phyloP scores from a whole-genome alignment of 768 basidiomycete species.

The Podaxis pistillaris region DNA sequence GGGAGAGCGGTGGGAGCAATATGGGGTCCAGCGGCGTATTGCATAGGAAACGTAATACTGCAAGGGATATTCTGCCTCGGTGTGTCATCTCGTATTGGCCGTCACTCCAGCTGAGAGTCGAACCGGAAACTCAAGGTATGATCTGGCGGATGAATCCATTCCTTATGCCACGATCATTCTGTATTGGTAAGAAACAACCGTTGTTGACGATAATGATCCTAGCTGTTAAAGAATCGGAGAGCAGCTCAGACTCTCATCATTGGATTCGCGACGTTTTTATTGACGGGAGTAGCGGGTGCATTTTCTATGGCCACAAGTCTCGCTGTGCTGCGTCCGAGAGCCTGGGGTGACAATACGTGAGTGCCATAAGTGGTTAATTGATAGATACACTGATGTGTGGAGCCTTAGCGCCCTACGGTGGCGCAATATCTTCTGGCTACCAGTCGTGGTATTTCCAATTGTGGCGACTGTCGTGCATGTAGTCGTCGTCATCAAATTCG shows the following conservation, averaged over 20 bases:
- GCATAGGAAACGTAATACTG: slow-evolving; percentile 46
- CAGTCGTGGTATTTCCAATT: slow-evolving; percentile 49
- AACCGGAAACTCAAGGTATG: slow-evolving; percentile 41
- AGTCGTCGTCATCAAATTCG: slow-evolving; percentile 38
- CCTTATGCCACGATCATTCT: slow-evolving; percentile 57
- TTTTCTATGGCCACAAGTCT: slow-evolving; percentile 44
- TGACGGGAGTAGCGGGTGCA: slow-evolving; percentile 42
- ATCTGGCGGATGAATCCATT: slow-evolving; percentile 63
- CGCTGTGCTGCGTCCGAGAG: slow-evolving; percentile 40
- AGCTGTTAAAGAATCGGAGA: neutral
- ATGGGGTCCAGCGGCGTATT: slow-evolving; percentile 52
- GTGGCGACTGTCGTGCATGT: slow-evolving; percentile 41
- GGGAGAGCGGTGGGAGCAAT: slow-evolving; percentile 38
- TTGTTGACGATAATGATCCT: neutral
- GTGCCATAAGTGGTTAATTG: slow-evolving; percentile 17
- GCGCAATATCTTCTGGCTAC: slow-evolving; percentile 42
- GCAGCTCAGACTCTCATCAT: slow-evolving; percentile 45
- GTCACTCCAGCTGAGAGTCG: neutral
- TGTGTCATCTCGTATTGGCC: slow-evolving; percentile 24
- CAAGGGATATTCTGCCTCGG: slow-evolving; percentile 62
- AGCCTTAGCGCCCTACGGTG: slow-evolving; percentile 46
- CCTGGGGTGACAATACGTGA: slow-evolving; percentile 35
- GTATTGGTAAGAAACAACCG: slow-evolving; percentile 41
- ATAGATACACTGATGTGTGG: slow-evolving; percentile 12
- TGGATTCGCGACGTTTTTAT: slow-evolving; percentile 39